Evolutionary conservation across 768 basidiomycete species (phyloP).

Genomic region (Xanthoconium purpureum): DNA sequence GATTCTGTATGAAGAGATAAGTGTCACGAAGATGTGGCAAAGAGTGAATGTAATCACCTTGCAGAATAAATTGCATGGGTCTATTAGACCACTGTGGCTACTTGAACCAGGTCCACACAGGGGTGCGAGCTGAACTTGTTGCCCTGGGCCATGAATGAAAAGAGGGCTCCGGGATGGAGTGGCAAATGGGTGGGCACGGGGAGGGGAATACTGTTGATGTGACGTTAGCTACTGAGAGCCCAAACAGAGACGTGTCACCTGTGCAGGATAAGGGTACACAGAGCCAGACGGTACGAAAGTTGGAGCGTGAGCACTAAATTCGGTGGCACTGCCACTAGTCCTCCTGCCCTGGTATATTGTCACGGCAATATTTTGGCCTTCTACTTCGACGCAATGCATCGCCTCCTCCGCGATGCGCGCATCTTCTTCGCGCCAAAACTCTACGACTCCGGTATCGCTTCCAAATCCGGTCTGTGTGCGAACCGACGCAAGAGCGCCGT

Average conservation of each 20-base stretch:
- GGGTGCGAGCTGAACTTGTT: slow-evolving; percentile 85
- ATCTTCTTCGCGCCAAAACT: slow-evolving; percentile 88
- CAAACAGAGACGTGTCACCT: slow-evolving; percentile 37
- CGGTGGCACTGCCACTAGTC: slow-evolving; percentile 49
- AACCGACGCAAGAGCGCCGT: slow-evolving; percentile 77
- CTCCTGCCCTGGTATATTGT: slow-evolving; percentile 72
- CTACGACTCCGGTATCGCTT: slow-evolving; percentile 72
- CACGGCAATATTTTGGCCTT: slow-evolving; percentile 82
- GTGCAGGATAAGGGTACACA: slow-evolving; percentile 62
- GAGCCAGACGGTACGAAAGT: slow-evolving; percentile 72
- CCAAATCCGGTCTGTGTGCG: slow-evolving; percentile 74
- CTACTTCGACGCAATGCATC: slow-evolving; percentile 80
- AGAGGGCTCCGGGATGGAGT: slow-evolving; percentile 36
- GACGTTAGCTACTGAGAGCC: neutral
- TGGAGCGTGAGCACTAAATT: slow-evolving; percentile 73
- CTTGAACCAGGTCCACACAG: slow-evolving; percentile 67
- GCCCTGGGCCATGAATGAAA: slow-evolving; percentile 85
- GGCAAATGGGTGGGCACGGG: slow-evolving; percentile 52
- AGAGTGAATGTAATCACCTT: slow-evolving; percentile 47
- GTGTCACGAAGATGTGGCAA: neutral
- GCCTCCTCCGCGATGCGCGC: slow-evolving; percentile 74
- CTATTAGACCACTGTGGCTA: slow-evolving; percentile 84
- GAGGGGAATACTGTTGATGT: slow-evolving; percentile 59
- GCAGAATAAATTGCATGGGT: slow-evolving; percentile 89
- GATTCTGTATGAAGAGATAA: slow-evolving; percentile 50